Conservation (phyloP, 352 stramenopile species). For the Phytophthora rubi region DNA sequence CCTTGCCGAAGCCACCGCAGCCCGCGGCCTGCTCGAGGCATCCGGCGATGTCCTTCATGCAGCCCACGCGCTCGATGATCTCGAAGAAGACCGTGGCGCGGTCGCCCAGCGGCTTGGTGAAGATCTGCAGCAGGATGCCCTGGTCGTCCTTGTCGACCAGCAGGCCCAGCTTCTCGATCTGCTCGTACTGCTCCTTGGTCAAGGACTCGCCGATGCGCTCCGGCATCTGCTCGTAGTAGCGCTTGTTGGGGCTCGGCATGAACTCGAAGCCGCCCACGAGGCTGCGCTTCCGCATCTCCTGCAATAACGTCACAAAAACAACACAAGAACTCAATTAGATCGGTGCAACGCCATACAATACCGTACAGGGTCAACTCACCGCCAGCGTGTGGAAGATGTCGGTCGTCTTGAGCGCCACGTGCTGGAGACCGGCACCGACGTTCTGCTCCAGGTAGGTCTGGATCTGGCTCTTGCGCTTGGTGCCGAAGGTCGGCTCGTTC, state of each 20-base stretch:
- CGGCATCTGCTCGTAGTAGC: constrained; percentile 93
- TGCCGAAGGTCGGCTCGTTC: constrained; percentile 96
- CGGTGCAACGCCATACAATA: neutral
- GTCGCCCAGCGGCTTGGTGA: constrained; percentile 91
- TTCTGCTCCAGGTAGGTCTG: constrained; percentile 97
- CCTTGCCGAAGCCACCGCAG: constrained; percentile 92
- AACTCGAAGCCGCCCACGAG: constrained; percentile 84
- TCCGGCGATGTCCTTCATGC: constrained; percentile 74
- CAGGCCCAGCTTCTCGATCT: constrained; percentile 93
- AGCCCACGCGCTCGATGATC: constrained; percentile 94
- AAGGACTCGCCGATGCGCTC: constrained; percentile 80
- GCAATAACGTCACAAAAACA: neutral
- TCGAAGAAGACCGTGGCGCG: constrained; percentile 91
- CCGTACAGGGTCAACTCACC: constrained; percentile 12
- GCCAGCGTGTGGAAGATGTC: constrained; percentile 96
- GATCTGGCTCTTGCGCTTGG: constrained; percentile 94
- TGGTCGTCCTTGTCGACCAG: constrained; percentile 96
- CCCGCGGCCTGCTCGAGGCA: constrained; percentile 81
- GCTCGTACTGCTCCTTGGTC: constrained; percentile 89
- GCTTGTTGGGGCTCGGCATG: constrained; percentile 81
- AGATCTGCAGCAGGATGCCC: constrained; percentile 93
- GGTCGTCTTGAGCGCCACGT: constrained; percentile 96
- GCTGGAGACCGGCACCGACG: constrained; percentile 93
- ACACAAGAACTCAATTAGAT: neutral
- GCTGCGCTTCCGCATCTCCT: constrained; percentile 81